Base-by-base conservation (phyloP, 305 asterid genomes). In the Coffea humblotiana region DNA sequence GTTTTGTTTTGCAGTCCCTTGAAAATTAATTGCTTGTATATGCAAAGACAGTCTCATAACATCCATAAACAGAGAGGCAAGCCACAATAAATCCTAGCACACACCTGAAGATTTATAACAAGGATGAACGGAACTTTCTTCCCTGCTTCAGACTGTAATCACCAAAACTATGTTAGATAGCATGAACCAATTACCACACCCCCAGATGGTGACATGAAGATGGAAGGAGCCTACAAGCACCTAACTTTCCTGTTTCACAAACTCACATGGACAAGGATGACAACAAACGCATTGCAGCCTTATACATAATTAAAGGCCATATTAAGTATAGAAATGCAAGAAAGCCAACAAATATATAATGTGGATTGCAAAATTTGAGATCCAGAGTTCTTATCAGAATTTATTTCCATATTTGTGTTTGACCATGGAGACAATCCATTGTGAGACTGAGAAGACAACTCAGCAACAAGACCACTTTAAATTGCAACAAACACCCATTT, bases 31-130 rank as follows among this genome's bases (percentile, higher is more conserved):
- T 54, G 13, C 19, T 25, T 64, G 37, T 14, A 63, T 2, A 3
- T 25, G 35, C 0, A 6, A 75, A 18, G 8, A 9, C 14, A 11
- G 13, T 37, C 1, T 58, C 27, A 54, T 54, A 11, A 21, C 23
- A 32, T 68, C 56, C 9, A 68, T 51, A 75, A 58, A 67, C 76
- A 71, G 35, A 43, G 67, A 61, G 35, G 43, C 64, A 84, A 70
- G 70, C 47, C 66, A 37, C 75, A 76, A 40, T 14, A n/a, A 63
- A 66, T 43, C 72, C 61, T 48, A 32, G 73, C 79, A 72, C 88
- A 76, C 84, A 94, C 99, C 98, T 89, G 90, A 83, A 96, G 99
- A 85, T 96, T 96, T 81, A 96, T 83, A 83, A 94, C 81, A 23
- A 96, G 87, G 85, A 94, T 76, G 83, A 96, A 93, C 25, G 99